phyloP scores from a whole-genome alignment of 2,329 filamentous ascomycete species.

The Trichoderma harzianum region DNA sequence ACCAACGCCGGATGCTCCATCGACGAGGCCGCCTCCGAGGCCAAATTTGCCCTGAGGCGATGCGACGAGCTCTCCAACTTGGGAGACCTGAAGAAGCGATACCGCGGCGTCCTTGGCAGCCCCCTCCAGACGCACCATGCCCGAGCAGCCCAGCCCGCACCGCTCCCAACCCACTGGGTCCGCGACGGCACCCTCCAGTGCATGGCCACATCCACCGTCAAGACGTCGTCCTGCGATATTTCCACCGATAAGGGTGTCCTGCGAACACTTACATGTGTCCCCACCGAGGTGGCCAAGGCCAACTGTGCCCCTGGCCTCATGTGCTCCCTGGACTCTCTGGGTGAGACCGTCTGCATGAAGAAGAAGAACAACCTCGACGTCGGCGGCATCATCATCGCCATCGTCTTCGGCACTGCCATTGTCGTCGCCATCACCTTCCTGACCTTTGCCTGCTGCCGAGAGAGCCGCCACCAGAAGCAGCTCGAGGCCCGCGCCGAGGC shows the following conservation, averaged over 20 bases:
- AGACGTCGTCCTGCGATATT: constrained; percentile 39
- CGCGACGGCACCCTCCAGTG: constrained; percentile 29
- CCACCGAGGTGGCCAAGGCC: constrained; percentile 32
- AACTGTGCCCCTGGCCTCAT: constrained; percentile 43
- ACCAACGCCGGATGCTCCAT: constrained; percentile 34
- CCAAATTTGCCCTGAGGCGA: constrained; percentile 29
- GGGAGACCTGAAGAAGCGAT: constrained; percentile 32
- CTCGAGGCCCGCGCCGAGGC: constrained; percentile 47
- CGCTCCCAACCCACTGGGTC: constrained; percentile 21
- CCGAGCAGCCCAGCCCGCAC: constrained; percentile 21
- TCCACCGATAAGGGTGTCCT: constrained; percentile 36
- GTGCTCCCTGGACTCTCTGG: constrained; percentile 40
- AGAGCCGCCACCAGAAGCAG: constrained; percentile 44
- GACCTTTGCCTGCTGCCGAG: constrained; percentile 51
- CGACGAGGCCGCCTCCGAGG: constrained; percentile 30
- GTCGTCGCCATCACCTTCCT: constrained; percentile 39
- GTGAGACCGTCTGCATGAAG: constrained; percentile 41
- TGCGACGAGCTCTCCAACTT: constrained; percentile 30
- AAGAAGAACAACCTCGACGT: constrained; percentile 39
- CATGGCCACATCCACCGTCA: constrained; percentile 35
- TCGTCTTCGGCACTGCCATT: constrained; percentile 44
- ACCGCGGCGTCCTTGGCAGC: constrained; percentile 18
- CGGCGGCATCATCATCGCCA: constrained; percentile 46
- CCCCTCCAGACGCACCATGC: neutral
- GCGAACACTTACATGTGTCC: constrained; percentile 39